Conservation (phyloP, 2,329 filamentous ascomycete species). For the Fusarium tricinctum region DNA sequence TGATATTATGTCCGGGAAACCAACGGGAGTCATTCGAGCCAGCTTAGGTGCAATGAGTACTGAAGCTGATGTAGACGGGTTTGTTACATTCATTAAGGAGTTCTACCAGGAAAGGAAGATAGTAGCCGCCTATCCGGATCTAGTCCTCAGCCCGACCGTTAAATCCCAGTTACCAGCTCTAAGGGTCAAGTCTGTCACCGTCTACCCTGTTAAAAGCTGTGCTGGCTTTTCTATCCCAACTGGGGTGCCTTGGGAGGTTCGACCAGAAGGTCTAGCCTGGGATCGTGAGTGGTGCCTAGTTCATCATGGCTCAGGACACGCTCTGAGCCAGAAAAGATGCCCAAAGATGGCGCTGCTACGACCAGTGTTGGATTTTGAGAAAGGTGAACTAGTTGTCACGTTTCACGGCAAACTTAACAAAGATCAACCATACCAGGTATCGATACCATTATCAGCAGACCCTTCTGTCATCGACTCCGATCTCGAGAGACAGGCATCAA, state of each 20-base stretch:
- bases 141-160: background rate
- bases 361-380: conserved; percentile 78
- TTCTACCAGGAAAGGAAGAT: conserved; percentile 59
- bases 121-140: background rate
- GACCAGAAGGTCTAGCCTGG: conserved; percentile 87
- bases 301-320: conserved; percentile 85
- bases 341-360: conserved; percentile 88
- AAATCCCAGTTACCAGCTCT: conserved; percentile 18
- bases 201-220: conserved; percentile 97
- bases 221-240: conserved; percentile 80
- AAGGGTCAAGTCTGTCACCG: conserved; percentile 72
- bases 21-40: conserved; percentile 86
- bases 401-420: conserved; percentile 56
- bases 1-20: conserved; percentile 85
- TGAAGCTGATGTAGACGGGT: conserved; percentile 76
- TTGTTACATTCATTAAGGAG: conserved; percentile 79
- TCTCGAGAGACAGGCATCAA: conserved; percentile 66
- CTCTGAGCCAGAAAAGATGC: conserved; percentile 89
- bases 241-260: conserved; percentile 79
- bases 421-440: conserved; percentile 56
- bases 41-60: conserved; percentile 95
- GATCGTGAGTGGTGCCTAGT: conserved; percentile 97
- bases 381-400: conserved; percentile 74
- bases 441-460: conserved; percentile 76
- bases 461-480: conserved; percentile 67